Percentiles rank a stretch among this genome's conserved stretches.
Conservation (phyloP, 352 stramenopile genomes). For the Phytophthora megakarya region DNA sequence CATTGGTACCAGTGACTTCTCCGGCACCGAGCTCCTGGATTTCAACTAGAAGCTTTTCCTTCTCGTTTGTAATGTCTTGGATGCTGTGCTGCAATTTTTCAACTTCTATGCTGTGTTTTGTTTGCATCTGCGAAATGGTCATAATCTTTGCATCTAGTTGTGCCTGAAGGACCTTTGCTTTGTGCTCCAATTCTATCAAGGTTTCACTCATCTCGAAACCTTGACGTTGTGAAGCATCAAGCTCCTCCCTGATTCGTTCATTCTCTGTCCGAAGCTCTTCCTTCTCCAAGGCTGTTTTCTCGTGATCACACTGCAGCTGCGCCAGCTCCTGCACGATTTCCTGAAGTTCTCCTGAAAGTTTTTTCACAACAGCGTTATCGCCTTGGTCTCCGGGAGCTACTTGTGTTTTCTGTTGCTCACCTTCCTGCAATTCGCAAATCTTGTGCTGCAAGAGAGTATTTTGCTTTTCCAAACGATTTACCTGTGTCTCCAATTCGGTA, state of each 20-base stretch:
- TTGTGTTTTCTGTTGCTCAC: conserved; percentile 8
- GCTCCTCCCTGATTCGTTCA: conserved; percentile 41
- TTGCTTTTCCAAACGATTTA: conserved; percentile 41
- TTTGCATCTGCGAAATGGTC: conserved; percentile 49
- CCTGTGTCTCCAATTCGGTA: conserved; percentile 27
- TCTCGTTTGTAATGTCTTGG: conserved; percentile 33
- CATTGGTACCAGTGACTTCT: conserved; percentile 23
- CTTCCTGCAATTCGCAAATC: conserved; percentile 26
- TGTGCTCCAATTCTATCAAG: conserved; percentile 44
- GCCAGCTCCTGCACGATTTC: conserved; percentile 45
- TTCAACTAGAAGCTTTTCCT: conserved; percentile 30
- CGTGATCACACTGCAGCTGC: conserved; percentile 37
- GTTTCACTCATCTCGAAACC: conserved; percentile 43
- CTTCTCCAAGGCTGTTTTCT: conserved; percentile 41
- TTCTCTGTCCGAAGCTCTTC: conserved; percentile 39
- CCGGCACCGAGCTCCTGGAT: conserved; percentile 28
- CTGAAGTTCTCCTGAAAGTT: conserved; percentile 40
- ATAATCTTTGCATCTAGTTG: conserved; percentile 51
- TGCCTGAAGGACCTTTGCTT: conserved; percentile 49
- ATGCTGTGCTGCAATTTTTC: conserved; percentile 40
- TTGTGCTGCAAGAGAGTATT: conserved; percentile 38
- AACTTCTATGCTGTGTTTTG: conserved; percentile 35
- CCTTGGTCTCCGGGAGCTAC: conserved; percentile 4
- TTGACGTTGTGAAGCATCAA: conserved; percentile 34
- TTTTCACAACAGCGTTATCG: conserved; percentile 19